A percentile compares a stretch with the other conserved stretches of the same genome.
Conservation (phyloP, 1,284 basidiomycete genomes). For the Lentinula novae-zelandiae region DNA sequence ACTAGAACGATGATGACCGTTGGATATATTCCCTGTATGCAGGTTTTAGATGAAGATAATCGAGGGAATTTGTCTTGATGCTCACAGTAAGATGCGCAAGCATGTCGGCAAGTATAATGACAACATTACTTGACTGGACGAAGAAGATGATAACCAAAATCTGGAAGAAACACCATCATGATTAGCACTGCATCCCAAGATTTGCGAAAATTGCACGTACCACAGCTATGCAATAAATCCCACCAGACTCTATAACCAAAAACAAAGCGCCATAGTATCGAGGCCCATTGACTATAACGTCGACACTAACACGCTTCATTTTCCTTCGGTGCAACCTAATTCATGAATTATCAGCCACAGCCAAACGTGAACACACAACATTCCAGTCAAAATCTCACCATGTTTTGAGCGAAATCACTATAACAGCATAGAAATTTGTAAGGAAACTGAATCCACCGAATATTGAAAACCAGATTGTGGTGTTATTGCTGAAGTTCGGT, state of each 20-base stretch:
- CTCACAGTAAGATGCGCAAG: background rate
- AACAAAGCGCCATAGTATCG: background rate
- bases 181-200: background rate
- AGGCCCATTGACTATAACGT: background rate
- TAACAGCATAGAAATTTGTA: background rate
- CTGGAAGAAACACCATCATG: background rate
- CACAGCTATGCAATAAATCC: background rate
- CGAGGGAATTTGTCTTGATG: background rate
- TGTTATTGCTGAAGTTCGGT: background rate
- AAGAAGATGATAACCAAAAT: background rate
- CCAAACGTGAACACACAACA: no score
- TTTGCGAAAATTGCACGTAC: background rate
- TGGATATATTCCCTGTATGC: background rate
- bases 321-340: background rate
- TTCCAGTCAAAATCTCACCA: background rate
- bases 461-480: background rate
- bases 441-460: background rate
- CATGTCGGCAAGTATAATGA: background rate
- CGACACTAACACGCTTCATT: background rate
- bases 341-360: no score
- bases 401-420: background rate
- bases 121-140: background rate
- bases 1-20: background rate
- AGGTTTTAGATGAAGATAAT: background rate
- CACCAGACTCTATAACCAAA: background rate